Evolutionary conservation across 176 grass and related monocot species (phyloP), one percentile per base, ranked within the genome.

Genomic region (Triticum timopheevii): DNA sequence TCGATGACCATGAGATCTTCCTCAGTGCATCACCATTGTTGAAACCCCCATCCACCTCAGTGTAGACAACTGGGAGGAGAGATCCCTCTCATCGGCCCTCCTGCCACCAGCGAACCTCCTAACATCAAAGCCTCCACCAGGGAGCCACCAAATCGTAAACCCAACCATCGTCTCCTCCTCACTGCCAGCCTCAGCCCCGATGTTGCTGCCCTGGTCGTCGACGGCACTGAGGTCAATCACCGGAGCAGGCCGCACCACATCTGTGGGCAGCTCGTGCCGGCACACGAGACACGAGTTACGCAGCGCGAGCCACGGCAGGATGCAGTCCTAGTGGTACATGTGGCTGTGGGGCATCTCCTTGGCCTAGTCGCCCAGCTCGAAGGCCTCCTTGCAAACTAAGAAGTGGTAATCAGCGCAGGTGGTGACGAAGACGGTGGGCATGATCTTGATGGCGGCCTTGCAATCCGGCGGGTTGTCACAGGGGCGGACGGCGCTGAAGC

Each of bases 291-390:
- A 95, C 0, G 93, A 95, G 47, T 90, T 95, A 28, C 87, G 82
- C 22, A 92, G 87, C 3, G 87, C 84, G 27, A 95, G 90, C 93
- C 93, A 95, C 4, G 93, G 87, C 66, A 95, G 62, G 87, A 95
- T 95, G 85, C 90, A 92, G 82, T 92, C 87, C 36, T 90, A 85
- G 68, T 95, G 93, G 61, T 90, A 95, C 54, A 95, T 84, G 68
- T 95, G 93, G 28, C 85, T 79, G 87, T 87, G 92, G 6, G 93
- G 87, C 93, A 94, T 94, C 70, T 92, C 84, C 64, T 90, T 39
- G 1, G 87, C 93, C 73, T 90, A 87, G 2, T 64, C 35, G 27
- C 90, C 93, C 13, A 90, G 76, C 42, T 90, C 78, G 45, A 94
- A 94, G 25, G 81, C 65, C 1, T 94, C 93, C 71, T 85, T 94